These are phyloP conservation scores for Leishmania amazonensis DNA, from an alignment of 208 protist genomes.

Conservation along the genomic window DNA sequence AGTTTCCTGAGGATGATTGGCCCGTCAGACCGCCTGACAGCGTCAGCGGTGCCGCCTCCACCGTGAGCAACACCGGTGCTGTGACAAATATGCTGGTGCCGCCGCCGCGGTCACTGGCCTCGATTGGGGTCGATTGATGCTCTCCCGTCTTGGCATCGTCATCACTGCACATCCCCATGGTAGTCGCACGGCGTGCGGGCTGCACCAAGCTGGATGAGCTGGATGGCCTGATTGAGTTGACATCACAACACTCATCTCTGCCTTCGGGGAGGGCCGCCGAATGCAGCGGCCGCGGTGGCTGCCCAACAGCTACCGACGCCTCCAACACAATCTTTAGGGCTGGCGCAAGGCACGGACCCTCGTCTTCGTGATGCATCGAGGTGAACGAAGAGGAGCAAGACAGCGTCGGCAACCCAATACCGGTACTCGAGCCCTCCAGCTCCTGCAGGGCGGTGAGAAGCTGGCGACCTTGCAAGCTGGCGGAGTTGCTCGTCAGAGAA, in stretches of 20 bases:
- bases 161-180: not conserved
- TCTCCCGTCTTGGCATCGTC: not conserved
- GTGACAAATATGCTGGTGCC: not conserved
- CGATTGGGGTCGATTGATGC: not conserved
- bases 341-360: constrained; percentile 5
- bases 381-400: constrained; percentile 17
- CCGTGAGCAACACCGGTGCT: not conserved
- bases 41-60: not conserved
- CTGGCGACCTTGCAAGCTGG: not conserved
- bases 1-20: not conserved
- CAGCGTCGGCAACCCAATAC: not conserved
- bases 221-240: not conserved
- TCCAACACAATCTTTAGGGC: not conserved
- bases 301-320: not conserved
- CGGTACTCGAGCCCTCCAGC: not conserved
- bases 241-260: not conserved
- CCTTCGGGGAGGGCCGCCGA: not conserved
- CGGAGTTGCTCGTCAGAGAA: not conserved
- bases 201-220: not conserved
- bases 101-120: not conserved
- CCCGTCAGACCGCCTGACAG: not conserved
- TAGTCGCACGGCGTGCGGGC: not conserved
- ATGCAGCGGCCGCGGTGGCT: constrained; percentile 8
- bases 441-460: not conserved
- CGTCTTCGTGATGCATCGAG: constrained; percentile 24